These are phyloP conservation scores for Oldenlandia corymbosa DNA, from an alignment of 257 asterid species.

Conservation along the genomic window DNA sequence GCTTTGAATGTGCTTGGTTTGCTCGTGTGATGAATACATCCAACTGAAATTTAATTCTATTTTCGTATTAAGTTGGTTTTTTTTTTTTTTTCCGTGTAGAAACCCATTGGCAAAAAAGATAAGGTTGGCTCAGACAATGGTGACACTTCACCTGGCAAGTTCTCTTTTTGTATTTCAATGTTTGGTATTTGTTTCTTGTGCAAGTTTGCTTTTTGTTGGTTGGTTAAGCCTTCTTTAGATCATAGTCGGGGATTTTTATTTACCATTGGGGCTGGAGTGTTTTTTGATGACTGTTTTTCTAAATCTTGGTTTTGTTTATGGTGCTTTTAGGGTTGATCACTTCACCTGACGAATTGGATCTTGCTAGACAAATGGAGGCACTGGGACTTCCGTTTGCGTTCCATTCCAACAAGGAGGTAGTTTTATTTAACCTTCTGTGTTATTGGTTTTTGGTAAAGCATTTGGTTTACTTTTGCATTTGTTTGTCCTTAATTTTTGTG, in stretches of 20 bases:
- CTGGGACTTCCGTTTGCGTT: conserved; percentile 88
- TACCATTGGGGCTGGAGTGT: conserved; percentile 1
- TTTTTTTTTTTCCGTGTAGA: conserved; percentile 39
- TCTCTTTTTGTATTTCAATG: neutral
- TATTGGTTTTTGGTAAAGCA: neutral
- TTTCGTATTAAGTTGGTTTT: too few relatives aligned
- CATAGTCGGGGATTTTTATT: neutral
- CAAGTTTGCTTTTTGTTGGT: neutral
- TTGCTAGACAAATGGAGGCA: conserved; percentile 47
- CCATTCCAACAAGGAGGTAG: conserved; percentile 70
- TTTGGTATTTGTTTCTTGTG: neutral
- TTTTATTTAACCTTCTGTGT: conserved; percentile 1
- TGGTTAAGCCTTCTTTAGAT: neutral
- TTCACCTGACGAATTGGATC: conserved; percentile 45
- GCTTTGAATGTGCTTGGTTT: neutral
- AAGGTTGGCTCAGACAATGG: conserved; percentile 17
- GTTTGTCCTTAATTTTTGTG: too few relatives aligned
- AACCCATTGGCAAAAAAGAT: conserved; percentile 13
- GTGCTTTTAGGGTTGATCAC: conserved; percentile 33
- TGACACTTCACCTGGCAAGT: conserved; percentile 29
- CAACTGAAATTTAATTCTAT: too few relatives aligned
- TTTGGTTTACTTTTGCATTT: neutral
- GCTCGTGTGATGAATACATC: neutral
- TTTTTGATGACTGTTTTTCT: neutral
- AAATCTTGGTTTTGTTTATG: conserved; percentile 10